These are phyloP conservation scores for Torulaspora microellipsoides DNA, from an alignment of 805 yeast genomes.

Conservation along the genomic window DNA sequence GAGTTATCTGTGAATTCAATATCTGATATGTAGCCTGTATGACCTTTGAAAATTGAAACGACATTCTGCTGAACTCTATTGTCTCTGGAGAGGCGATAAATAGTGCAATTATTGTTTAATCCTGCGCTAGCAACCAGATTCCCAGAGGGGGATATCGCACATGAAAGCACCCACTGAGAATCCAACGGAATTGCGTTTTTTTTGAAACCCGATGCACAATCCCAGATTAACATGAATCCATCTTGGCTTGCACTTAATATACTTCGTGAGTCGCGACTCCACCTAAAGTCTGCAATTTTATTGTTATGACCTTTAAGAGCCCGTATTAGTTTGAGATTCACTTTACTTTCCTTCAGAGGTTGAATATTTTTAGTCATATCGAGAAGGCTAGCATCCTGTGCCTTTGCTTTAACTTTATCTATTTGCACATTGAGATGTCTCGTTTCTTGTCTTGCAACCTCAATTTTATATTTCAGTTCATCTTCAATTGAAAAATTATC, in stretches of 20 bases:
- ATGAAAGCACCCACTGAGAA: conserved; percentile 73
- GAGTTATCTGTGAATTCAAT: conserved; percentile 59
- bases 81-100: conserved; percentile 47
- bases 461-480: conserved; percentile 29
- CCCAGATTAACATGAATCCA: conserved; percentile 83
- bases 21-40: conserved; percentile 75
- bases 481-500: conserved; percentile 18
- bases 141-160: conserved; percentile 68
- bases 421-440: conserved; percentile 46
- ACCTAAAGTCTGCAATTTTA: conserved; percentile 62
- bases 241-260: conserved; percentile 79
- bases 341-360: conserved; percentile 16
- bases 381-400: conserved; percentile 44
- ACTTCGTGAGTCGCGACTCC: conserved; percentile 60
- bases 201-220: conserved; percentile 66
- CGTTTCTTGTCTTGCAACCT: conserved; percentile 43
- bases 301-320: conserved; percentile 55
- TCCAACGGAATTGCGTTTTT: conserved; percentile 65
- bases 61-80: conserved; percentile 39
- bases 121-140: conserved; percentile 75
- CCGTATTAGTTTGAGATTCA: conserved; percentile 38
- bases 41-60: conserved; percentile 65
- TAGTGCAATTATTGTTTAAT: conserved; percentile 69
- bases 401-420: conserved; percentile 39
- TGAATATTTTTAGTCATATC: conserved; percentile 35